Conservation (phyloP, 208 protist genomes). For the Acanthamoeba healyi region DNA sequence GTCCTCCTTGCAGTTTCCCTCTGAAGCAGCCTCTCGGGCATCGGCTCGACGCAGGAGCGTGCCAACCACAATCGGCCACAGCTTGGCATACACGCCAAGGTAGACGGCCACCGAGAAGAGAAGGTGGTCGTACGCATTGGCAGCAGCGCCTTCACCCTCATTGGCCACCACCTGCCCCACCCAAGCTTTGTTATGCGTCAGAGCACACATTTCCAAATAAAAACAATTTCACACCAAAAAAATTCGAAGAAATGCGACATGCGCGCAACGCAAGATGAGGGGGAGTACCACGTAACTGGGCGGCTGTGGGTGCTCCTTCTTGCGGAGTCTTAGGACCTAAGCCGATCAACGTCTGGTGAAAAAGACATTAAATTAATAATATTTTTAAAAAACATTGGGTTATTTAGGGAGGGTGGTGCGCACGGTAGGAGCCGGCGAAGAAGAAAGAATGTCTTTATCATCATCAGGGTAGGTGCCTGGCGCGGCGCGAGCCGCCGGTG, state of each 20-base stretch:
- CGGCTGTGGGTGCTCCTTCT: too few relatives aligned
- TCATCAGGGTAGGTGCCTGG: conserved; percentile 16
- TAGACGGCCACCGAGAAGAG: conserved; percentile 10
- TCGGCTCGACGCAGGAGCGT: neutral
- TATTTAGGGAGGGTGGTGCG: neutral
- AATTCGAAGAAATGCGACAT: neutral
- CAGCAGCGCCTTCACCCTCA: neutral
- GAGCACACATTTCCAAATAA: neutral
- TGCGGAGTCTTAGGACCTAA: too few relatives aligned
- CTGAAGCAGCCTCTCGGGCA: neutral
- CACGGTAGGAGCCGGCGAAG: neutral
- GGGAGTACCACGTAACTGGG: too few relatives aligned
- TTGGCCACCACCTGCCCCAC: neutral
- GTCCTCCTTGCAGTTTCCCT: neutral
- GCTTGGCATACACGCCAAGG: neutral
- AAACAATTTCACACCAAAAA: neutral
- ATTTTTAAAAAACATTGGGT: neutral
- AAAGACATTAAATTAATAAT: too few relatives aligned
- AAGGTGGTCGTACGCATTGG: neutral
- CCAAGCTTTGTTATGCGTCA: neutral
- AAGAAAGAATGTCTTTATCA: neutral
- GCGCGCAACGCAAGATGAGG: neutral
- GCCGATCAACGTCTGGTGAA: too few relatives aligned
- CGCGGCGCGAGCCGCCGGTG: neutral
- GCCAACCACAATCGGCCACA: neutral